Evolutionary conservation across 805 yeast species (phyloP).

Genomic region (Yarrowia hollandica): DNA sequence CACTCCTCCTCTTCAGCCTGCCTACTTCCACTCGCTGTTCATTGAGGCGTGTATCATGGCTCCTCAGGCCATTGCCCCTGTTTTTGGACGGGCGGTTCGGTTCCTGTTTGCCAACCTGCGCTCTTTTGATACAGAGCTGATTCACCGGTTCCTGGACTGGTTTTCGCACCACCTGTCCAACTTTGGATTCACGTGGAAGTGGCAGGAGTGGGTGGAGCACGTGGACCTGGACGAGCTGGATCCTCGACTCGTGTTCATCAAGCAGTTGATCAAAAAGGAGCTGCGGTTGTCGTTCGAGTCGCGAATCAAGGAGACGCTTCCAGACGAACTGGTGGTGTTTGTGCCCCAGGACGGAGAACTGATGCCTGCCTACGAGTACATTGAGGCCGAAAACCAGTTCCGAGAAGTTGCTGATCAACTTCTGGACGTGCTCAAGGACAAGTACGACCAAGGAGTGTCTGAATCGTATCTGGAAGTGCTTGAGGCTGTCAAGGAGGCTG

Average conservation of each 20-base stretch:
- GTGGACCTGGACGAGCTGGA: constrained; percentile 51
- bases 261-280: constrained; percentile 79
- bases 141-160: constrained; percentile 80
- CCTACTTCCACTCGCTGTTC: constrained; percentile 80
- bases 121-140: constrained; percentile 71
- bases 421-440: constrained; percentile 41
- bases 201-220: constrained; percentile 84
- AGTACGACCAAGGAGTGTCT: constrained; percentile 36
- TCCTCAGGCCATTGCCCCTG: constrained; percentile 85
- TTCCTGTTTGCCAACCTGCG: constrained; percentile 70
- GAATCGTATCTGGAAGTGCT: constrained; percentile 33
- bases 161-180: constrained; percentile 89
- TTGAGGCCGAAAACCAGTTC: constrained; percentile 44
- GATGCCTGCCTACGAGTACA: constrained; percentile 46
- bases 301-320: constrained; percentile 70
- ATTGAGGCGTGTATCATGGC: constrained; percentile 85
- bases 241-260: constrained; percentile 72
- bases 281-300: constrained; percentile 74
- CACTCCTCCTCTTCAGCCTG: constrained; percentile 58
- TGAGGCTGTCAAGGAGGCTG: constrained; percentile 20
- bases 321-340: constrained; percentile 54
- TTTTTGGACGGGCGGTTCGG: constrained; percentile 87
- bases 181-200: constrained; percentile 94
- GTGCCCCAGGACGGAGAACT: constrained; percentile 42
- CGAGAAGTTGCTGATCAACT: constrained; percentile 44